Evolutionary conservation across 2,329 filamentous ascomycete species (phyloP).

Genomic region (Epichloe amarillans): DNA sequence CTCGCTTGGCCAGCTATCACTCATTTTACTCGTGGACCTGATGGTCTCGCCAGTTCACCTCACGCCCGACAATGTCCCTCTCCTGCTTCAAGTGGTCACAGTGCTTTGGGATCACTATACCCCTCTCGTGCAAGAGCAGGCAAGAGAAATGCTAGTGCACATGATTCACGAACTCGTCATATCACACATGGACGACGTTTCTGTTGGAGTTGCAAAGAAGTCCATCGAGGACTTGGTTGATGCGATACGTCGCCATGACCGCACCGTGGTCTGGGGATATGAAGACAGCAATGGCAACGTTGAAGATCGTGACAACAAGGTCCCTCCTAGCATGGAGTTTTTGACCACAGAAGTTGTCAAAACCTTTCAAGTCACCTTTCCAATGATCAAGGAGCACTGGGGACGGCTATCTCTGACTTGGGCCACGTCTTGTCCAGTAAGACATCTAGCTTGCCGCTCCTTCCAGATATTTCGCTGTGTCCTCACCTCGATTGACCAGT

Average conservation of each 20-base stretch:
- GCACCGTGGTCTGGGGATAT: constrained; percentile 82
- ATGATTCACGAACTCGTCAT: constrained; percentile 93
- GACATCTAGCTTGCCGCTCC: constrained; percentile 88
- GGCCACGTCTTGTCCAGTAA: constrained; percentile 92
- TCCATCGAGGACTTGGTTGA: constrained; percentile 83
- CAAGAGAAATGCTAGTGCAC: constrained; percentile 94
- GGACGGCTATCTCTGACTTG: constrained; percentile 79
- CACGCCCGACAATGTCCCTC: constrained; percentile 63
- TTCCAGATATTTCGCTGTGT: constrained; percentile 97
- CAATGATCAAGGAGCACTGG: constrained; percentile 83
- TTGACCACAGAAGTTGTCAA: constrained; percentile 71
- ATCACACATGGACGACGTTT: constrained; percentile 57
- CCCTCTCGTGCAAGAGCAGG: constrained; percentile 86
- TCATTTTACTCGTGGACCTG: constrained; percentile 88
- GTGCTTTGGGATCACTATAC: constrained; percentile 98
- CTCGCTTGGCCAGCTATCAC: constrained; percentile 80
- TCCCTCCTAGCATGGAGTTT: constrained; percentile 76
- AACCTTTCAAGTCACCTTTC: constrained; percentile 74
- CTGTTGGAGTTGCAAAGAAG: constrained; percentile 47
- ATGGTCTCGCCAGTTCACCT: constrained; percentile 88
- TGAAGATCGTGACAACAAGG: constrained; percentile 60
- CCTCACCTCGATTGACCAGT: constrained; percentile 75
- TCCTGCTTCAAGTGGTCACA: constrained; percentile 79
- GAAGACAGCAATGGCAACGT: constrained; percentile 78
- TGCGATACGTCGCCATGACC: constrained; percentile 69